These are phyloP conservation scores for Canavalia gladiata DNA, from an alignment of 306 rosid genomes.

Conservation along the genomic window DNA sequence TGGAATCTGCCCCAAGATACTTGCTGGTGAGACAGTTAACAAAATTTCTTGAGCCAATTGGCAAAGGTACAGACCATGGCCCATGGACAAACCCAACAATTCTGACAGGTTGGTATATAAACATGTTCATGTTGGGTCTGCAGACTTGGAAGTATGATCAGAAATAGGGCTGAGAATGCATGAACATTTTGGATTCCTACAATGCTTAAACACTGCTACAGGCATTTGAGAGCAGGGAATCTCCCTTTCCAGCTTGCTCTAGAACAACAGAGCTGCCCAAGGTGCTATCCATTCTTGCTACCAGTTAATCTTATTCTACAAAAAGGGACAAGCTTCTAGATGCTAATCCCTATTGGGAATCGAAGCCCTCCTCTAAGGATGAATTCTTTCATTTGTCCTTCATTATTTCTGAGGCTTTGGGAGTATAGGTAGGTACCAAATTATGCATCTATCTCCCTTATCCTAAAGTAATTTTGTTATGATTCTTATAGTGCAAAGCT, in stretches of 20 bases:
- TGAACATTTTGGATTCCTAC: neutral
- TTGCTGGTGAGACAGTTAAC: neutral
- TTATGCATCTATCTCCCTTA: neutral
- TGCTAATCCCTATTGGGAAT: neutral
- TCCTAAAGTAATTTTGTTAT: neutral
- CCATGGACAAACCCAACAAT: neutral
- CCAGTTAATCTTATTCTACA: neutral
- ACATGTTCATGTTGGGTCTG: neutral
- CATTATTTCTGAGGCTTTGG: neutral
- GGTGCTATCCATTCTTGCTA: neutral
- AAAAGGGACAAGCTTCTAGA: neutral
- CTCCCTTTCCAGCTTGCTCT: neutral
- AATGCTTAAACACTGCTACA: neutral
- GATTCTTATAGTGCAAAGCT: neutral
- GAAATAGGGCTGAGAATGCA: neutral
- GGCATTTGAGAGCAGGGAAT: neutral
- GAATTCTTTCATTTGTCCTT: neutral
- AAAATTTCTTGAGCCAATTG: no score
- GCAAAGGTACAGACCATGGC: neutral
- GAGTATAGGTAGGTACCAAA: slow-evolving; percentile 2
- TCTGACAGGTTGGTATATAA: neutral
- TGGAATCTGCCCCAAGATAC: neutral
- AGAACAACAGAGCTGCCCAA: neutral
- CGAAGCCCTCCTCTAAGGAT: neutral
- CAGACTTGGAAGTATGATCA: neutral